A percentile compares a stretch with the other conserved stretches of the same genome.
Conservation (phyloP, 2,329 filamentous ascomycete genomes). For the Penicillium verrucosum region DNA sequence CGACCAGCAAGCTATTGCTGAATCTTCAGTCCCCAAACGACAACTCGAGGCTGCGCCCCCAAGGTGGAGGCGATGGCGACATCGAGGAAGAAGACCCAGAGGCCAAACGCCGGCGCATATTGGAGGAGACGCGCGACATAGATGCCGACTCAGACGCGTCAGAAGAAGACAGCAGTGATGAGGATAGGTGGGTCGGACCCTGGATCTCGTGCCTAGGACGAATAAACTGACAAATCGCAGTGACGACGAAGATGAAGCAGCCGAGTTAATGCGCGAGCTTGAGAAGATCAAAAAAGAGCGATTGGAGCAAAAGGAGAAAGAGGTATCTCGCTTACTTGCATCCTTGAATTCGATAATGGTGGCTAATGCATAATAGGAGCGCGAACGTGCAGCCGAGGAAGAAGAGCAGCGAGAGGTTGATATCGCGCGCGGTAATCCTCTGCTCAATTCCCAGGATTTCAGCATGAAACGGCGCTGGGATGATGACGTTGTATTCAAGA, state of each 20-base stretch:
- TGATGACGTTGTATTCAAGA: constrained; percentile 98
- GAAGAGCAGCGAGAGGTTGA: constrained; percentile 80
- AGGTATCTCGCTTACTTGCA: constrained; percentile 44
- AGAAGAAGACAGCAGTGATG: constrained; percentile 57
- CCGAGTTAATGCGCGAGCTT: constrained; percentile 84
- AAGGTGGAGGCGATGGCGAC: constrained; percentile 28
- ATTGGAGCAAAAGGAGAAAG: constrained; percentile 74
- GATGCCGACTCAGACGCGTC: constrained; percentile 74
- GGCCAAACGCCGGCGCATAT: constrained; percentile 77
- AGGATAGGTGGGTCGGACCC: constrained; percentile 50
- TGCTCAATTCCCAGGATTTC: constrained; percentile 85
- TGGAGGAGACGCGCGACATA: constrained; percentile 83
- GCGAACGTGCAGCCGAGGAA: constrained; percentile 74
- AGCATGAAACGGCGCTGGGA: constrained; percentile 88
- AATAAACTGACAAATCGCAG: constrained; percentile 44
- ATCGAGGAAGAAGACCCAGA: constrained; percentile 65
- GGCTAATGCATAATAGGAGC: constrained; percentile 55
- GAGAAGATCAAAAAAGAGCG: constrained; percentile 90
- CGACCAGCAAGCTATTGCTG: constrained; percentile 42
- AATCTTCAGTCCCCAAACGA: constrained; percentile 58
- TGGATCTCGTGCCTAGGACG: background rate
- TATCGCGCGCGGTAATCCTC: constrained; percentile 86
- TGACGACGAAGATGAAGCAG: constrained; percentile 75
- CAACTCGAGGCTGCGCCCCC: constrained; percentile 55
- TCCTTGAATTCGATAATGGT: background rate